Percentiles rank a stretch among this genome's conserved stretches.
Evolutionary conservation across 2,329 filamentous ascomycete genomes (phyloP).

Genomic region (Pseudodiploospora longispora): DNA sequence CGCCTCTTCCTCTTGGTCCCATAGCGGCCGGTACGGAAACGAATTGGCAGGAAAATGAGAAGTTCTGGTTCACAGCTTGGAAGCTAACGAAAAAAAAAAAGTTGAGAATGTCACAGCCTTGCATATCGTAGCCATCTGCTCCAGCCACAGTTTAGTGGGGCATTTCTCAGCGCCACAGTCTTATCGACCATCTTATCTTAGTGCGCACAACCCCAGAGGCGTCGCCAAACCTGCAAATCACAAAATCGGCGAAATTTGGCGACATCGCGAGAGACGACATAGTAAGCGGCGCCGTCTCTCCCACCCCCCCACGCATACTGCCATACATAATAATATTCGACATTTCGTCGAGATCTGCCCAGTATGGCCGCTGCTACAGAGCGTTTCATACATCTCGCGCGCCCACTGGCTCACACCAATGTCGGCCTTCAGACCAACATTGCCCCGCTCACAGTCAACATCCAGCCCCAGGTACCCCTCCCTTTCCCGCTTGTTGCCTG

Average conservation of each 20-base stretch:
- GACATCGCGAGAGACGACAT: constrained; percentile 22
- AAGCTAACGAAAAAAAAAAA: constrained; percentile 1
- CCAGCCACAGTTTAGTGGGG: constrained; percentile 28
- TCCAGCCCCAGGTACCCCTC: constrained; percentile 77
- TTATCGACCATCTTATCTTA: constrained; percentile 41
- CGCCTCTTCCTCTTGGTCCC: constrained; percentile 27
- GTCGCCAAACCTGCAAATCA: constrained; percentile 34
- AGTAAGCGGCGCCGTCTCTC: constrained; percentile 16
- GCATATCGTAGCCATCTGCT: constrained; percentile 16
- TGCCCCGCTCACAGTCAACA: constrained; percentile 84
- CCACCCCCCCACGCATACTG: constrained; percentile 8
- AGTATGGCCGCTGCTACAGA: constrained; percentile 75
- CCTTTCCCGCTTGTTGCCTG: constrained; percentile 3
- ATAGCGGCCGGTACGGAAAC: constrained; percentile 16
- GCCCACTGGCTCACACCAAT: constrained; percentile 77
- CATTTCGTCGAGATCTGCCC: constrained; percentile 29
- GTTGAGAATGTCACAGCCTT: constrained; percentile 24
- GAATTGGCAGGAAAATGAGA: constrained; percentile 8
- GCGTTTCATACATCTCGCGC: constrained; percentile 88
- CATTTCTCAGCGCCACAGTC: constrained; percentile 21
- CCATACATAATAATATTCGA: neutral
- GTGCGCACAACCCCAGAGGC: constrained; percentile 43
- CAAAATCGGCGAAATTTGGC: constrained; percentile 35
- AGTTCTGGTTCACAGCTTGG: neutral
- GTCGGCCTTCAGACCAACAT: constrained; percentile 77